Base-by-base conservation (phyloP, 169 alveolate species). In the Eimeria maxima region DNA sequence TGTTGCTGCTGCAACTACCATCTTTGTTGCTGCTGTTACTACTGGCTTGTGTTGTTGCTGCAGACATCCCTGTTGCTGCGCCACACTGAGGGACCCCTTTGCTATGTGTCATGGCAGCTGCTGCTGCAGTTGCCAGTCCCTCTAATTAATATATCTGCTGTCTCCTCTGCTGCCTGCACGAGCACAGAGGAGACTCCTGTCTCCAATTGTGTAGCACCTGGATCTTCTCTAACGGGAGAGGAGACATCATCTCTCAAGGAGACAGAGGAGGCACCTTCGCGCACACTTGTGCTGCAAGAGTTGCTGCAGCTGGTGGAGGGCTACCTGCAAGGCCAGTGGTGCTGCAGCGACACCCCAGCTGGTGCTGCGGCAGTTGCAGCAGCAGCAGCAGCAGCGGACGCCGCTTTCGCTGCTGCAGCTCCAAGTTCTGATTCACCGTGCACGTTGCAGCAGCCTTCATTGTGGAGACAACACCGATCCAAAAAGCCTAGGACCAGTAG, bases 111-210 rank as follows among this genome's bases (percentile, higher is more conserved):
- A 7, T 73, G 84, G 84, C 84, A 73, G 84, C 53, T 73, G 84
- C 84, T 73, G 84, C 84, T 73, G 84, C 84, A 73, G 84, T 47
- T 73, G 45, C 84, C 84, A n/a, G 50, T 20, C 27, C 53, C 84
- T 42, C 50, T 29, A 2, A 1, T 73, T 7, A 47, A 42, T 13
- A 73, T 20, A 38, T 20, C 76, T 7, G 11, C 29, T 42, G 47
- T 14, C 84, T 16, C 84, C 50, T 33, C 53, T 16, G 8, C 2
- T 33, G 38, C 38, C 38, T 33, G 38, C 38, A 33, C 38, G 38
- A 1, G 38, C 1, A 33, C 38, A 33, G 38, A 33, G 38, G 38
- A 33, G 38, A 33, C 38, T 33, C 24, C 84, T 73, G 57, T 22
- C 84, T 65, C 50, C 24, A 47, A 73, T 8, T 73, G 50, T 27